Conservation (phyloP, 805 yeast genomes). For the Lipomyces chichibuensis region DNA sequence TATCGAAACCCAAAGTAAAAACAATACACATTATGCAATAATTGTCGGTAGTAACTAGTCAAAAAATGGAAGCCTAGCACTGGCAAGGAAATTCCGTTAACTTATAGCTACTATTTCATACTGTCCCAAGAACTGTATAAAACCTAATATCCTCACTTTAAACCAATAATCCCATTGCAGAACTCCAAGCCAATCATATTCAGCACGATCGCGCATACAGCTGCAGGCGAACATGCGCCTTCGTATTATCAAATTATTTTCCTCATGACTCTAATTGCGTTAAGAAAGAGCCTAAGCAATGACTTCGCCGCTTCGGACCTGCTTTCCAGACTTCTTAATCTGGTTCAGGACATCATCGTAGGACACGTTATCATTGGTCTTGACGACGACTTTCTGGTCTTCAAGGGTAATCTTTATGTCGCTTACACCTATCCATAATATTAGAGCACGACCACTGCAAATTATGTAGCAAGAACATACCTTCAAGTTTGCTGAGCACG, state of each 20-base stretch:
- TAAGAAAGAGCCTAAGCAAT: conserved; percentile 45
- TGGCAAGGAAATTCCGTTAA: too few species aligned
- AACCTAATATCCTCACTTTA: too few species aligned
- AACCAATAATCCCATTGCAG: background rate
- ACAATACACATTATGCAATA: too few species aligned
- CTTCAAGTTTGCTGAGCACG: conserved; percentile 48
- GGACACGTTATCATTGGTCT: conserved; percentile 55
- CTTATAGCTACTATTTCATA: too few species aligned
- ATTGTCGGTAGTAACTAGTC: too few species aligned
- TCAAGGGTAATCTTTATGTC: conserved; percentile 75
- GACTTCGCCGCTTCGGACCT: conserved; percentile 66
- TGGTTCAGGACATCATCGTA: conserved; percentile 80
- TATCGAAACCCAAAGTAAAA: too few species aligned
- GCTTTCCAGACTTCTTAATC: conserved; percentile 89
- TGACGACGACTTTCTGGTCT: conserved; percentile 79
- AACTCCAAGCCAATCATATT: background rate
- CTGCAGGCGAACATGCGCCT: background rate
- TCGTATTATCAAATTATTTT: background rate
- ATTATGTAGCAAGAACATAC: conserved; percentile 3
- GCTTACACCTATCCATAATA: conserved; percentile 67
- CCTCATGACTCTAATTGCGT: background rate
- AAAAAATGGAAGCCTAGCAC: too few species aligned
- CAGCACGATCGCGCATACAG: background rate
- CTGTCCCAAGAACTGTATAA: too few species aligned
- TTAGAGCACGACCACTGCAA: conserved; percentile 1